These are phyloP conservation scores for Colletotrichum scovillei DNA, from an alignment of 2,329 filamentous ascomycete species.

Conservation along the genomic window DNA sequence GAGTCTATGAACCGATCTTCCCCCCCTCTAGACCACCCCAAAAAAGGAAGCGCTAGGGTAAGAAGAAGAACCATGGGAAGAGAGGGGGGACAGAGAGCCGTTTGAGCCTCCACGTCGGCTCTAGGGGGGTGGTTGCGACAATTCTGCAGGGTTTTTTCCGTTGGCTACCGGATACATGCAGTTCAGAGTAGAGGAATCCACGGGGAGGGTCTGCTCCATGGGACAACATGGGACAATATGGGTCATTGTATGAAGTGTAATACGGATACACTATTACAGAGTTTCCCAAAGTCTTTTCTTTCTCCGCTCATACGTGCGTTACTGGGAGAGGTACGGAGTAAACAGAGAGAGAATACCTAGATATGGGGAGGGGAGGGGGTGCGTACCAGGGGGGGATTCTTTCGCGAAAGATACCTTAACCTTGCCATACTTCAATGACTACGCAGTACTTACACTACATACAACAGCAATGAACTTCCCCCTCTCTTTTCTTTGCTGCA, in stretches of 20 bases:
- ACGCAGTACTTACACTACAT: neutral
- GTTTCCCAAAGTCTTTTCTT: neutral
- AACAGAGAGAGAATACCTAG: neutral
- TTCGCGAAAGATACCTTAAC: neutral
- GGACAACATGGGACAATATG: too few species aligned
- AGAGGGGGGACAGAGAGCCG: neutral
- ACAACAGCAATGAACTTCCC: neutral
- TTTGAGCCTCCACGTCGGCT: slow-evolving; percentile 21
- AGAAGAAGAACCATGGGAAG: neutral
- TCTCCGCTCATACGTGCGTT: slow-evolving; percentile 17
- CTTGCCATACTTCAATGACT: neutral
- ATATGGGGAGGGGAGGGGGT: neutral
- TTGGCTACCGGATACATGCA: neutral
- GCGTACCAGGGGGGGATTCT: too few species aligned
- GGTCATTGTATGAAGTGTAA: neutral
- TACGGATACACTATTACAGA: neutral
- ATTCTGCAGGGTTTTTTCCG: slow-evolving; percentile 18
- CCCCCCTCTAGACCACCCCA: neutral
- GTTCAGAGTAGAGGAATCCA: neutral
- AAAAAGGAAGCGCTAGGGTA: slow-evolving; percentile 4
- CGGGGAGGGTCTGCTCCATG: neutral
- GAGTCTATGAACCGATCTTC: neutral
- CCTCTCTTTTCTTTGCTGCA: neutral
- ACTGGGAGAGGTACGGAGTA: neutral
- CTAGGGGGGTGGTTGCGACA: neutral